Base-by-base conservation (phyloP, 1,284 basidiomycete species). In the Spongiforma sp. region DNA sequence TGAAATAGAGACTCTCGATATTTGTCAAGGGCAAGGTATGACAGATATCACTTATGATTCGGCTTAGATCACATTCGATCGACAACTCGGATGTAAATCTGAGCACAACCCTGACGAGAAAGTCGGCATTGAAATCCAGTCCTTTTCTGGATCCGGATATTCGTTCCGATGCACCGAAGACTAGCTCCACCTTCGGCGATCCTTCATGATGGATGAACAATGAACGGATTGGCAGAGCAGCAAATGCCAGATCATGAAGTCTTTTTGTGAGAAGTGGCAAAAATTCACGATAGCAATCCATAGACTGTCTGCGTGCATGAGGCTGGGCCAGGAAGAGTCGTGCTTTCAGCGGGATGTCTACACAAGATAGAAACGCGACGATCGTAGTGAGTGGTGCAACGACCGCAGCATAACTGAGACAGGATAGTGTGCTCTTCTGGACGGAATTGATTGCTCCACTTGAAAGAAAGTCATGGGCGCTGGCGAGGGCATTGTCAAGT, bases 401-500 rank as follows among this genome's bases (percentile, higher is more conserved):
- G 12, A 69, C n/a, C 7, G 17, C 36, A 33, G 71, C 57, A 3
- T 36, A 62, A 14, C 37, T 54, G 28, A 71, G 71, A 39, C 34
- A 41, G 12, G 61, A 60, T 39, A 69, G 24, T 48, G 10, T 8
- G 48, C 63, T 15, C n/a, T 43, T 61, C 55, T 34, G 37, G n/a
- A 37, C 33, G 34, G 15, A 8, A 21, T 32, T 1, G 32, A 52
- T 30, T 5, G 11, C 15, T 5, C 9, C 5, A 5, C 57, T 36
- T 14, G 54, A 55, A 21, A 41, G 12, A 41, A 62, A 56, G 17
- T 32, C 30, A 9, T 59, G 32, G 2, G 59, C 30, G 9, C 43
- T 37, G 15, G 71, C 62, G 8, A 80, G 69, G 24, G 66, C 64
- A 59, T 73, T 39, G 11, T 69, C 60, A 14, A 80, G 67, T 39